phyloP scores from a whole-genome alignment of 176 grass and related monocot genomes.

The Pontederia crassipes region DNA sequence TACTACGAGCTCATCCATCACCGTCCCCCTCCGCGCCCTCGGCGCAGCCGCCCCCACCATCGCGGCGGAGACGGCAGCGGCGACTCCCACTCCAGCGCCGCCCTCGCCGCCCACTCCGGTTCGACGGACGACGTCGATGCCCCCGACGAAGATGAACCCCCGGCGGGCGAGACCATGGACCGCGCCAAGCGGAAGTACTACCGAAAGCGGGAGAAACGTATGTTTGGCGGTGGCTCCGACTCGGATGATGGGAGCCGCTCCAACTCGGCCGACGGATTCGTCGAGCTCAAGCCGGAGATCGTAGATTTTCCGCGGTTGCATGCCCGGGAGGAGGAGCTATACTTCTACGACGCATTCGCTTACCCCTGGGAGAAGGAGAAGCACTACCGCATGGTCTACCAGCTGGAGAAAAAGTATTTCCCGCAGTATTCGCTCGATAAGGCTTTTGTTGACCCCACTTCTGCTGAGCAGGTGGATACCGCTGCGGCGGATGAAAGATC shows the following conservation, averaged over 20 bases:
- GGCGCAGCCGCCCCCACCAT: constrained; percentile 32
- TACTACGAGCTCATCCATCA: constrained; percentile 81
- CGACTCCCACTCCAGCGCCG: neutral
- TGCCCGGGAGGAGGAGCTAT: constrained; percentile 85
- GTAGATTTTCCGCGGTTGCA: constrained; percentile 88
- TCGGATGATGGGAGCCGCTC: neutral
- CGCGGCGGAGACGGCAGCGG: constrained; percentile 26
- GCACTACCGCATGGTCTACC: constrained; percentile 95
- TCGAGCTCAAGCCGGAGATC: constrained; percentile 76
- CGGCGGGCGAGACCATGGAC: neutral
- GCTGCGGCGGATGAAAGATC: constrained; percentile 7
- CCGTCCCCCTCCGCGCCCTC: constrained; percentile 40
- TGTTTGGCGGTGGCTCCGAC: constrained; percentile 8
- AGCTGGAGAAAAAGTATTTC: constrained; percentile 97
- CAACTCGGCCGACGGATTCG: constrained; percentile 25
- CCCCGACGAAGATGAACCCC: neutral
- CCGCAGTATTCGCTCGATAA: constrained; percentile 90
- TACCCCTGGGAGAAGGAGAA: constrained; percentile 96
- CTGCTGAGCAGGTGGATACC: constrained; percentile 4
- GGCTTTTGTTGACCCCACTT: constrained; percentile 47
- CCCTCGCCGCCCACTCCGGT: constrained; percentile 23
- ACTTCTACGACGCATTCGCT: constrained; percentile 92
- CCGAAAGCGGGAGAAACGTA: constrained; percentile 10
- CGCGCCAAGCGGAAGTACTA: constrained; percentile 10
- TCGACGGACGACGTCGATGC: constrained; percentile 9